A percentile compares a stretch with the other conserved stretches of the same genome.
phyloP scores from a whole-genome alignment of 2,329 filamentous ascomycete genomes.

The Xylariales sp. region DNA sequence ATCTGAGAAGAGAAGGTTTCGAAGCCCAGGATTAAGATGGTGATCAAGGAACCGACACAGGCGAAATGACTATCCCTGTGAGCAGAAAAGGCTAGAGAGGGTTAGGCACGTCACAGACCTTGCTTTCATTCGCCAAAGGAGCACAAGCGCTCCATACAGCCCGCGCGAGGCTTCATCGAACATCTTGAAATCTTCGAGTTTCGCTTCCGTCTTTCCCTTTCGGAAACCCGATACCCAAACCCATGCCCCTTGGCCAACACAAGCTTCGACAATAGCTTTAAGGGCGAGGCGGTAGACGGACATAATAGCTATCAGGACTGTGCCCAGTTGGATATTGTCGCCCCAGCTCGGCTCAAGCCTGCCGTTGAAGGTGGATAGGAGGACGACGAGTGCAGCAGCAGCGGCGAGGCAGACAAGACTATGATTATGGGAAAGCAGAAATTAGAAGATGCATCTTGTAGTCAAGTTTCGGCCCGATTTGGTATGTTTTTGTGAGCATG shows the following conservation, averaged over 20 bases:
- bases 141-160: constrained; percentile 50
- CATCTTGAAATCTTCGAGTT: constrained; percentile 54
- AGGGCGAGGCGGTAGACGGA: constrained; percentile 53
- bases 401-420: constrained; percentile 46
- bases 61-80: constrained; percentile 50
- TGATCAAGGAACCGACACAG: constrained; percentile 54
- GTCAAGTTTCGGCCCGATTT: background rate
- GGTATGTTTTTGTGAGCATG: background rate
- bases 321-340: constrained; percentile 50
- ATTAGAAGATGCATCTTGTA: background rate
- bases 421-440: background rate
- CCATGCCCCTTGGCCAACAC: constrained; percentile 55
- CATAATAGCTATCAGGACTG: constrained; percentile 53
- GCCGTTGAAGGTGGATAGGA: constrained; percentile 50
- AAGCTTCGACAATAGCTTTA: constrained; percentile 52
- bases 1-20: constrained; percentile 56
- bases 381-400: constrained; percentile 45
- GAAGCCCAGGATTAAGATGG: constrained; percentile 53
- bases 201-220: constrained; percentile 49
- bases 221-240: constrained; percentile 54
- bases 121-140: constrained; percentile 53
- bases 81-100: constrained; percentile 1
- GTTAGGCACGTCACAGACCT: constrained; percentile 42
- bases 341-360: constrained; percentile 48
- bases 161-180: constrained; percentile 55